A percentile compares a stretch with the other conserved stretches of the same genome.
phyloP scores from a whole-genome alignment of 495 filamentous ascomycete species.

The Tuber melanosporum region DNA sequence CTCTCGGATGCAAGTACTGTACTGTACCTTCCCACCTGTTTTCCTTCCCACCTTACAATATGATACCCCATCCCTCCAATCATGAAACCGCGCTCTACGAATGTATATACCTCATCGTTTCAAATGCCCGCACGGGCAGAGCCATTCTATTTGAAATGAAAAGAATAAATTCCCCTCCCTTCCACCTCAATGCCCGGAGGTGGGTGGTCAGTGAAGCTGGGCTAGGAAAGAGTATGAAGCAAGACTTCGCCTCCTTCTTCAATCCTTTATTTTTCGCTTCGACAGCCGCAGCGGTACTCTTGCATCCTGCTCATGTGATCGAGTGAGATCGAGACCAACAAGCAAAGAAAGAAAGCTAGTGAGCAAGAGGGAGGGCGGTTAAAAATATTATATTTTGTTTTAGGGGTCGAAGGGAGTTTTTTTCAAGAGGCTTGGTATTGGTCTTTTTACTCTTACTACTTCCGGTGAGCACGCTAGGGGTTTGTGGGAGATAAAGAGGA shows the following conservation, averaged over 20 bases:
- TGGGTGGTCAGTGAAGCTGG: not conserved
- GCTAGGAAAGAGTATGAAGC: not conserved
- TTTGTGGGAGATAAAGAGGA: not conserved
- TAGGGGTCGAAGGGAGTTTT: not conserved
- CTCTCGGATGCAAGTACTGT: not conserved
- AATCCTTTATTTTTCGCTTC: not conserved
- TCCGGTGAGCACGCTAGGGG: not conserved
- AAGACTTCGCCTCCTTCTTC: slow-evolving; percentile 1
- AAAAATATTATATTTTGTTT: not conserved
- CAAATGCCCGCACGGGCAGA: not conserved
- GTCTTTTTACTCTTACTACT: not conserved
- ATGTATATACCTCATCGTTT: not conserved
- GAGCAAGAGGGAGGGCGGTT: not conserved
- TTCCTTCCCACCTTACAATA: not conserved
- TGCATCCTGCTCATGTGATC: not conserved
- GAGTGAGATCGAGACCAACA: not conserved
- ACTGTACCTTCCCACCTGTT: not conserved
- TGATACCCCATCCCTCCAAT: not conserved
- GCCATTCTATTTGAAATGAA: not conserved
- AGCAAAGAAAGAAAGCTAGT: not conserved
- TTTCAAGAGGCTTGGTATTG: slow-evolving; percentile 4
- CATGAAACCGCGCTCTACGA: not conserved
- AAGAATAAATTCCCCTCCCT: not conserved
- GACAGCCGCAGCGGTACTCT: not conserved
- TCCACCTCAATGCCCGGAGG: not conserved